phyloP scores from a whole-genome alignment of 305 asterid species.

The Solanum hybrid region DNA sequence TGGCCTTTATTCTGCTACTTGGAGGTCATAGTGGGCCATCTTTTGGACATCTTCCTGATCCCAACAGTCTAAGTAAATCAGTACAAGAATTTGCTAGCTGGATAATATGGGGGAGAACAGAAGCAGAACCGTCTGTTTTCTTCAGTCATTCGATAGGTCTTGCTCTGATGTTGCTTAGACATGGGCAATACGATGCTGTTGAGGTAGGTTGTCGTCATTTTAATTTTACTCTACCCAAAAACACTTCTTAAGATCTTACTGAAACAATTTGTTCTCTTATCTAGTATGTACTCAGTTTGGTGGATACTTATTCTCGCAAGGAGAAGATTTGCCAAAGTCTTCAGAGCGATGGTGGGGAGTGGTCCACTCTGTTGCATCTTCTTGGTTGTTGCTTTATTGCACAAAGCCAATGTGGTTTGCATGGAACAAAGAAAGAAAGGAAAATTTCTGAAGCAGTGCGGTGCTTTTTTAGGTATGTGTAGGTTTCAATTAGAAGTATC shows the following conservation, averaged over 20 bases:
- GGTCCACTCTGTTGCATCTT: slow-evolving; percentile 66
- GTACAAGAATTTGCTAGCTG: slow-evolving; percentile 83
- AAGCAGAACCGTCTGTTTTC: slow-evolving; percentile 68
- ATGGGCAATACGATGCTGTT: slow-evolving; percentile 70
- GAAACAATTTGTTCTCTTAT: slow-evolving; percentile 22
- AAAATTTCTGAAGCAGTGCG: slow-evolving; percentile 72
- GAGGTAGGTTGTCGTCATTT: slow-evolving; percentile 47
- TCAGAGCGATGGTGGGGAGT: slow-evolving; percentile 54
- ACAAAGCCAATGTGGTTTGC: slow-evolving; percentile 64
- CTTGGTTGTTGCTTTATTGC: slow-evolving; percentile 91
- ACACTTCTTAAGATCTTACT: slow-evolving; percentile 15
- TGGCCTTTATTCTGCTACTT: slow-evolving; percentile 61
- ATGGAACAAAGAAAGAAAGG: slow-evolving; percentile 43
- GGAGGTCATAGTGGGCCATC: slow-evolving; percentile 34
- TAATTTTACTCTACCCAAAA: background rate
- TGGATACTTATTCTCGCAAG: slow-evolving; percentile 68
- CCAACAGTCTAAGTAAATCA: slow-evolving; percentile 43
- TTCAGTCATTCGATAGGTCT: slow-evolving; percentile 72
- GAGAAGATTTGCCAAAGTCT: slow-evolving; percentile 68
- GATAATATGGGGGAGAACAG: slow-evolving; percentile 77
- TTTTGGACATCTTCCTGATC: slow-evolving; percentile 40
- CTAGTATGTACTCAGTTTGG: slow-evolving; percentile 73
- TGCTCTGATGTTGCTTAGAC: slow-evolving; percentile 62
- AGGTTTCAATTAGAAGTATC: background rate
- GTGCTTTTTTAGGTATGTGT: slow-evolving; percentile 79